A percentile compares a stretch with the other conserved stretches of the same genome.
phyloP scores from a whole-genome alignment of 129 eudicot genomes.

The Apium graveolens region DNA sequence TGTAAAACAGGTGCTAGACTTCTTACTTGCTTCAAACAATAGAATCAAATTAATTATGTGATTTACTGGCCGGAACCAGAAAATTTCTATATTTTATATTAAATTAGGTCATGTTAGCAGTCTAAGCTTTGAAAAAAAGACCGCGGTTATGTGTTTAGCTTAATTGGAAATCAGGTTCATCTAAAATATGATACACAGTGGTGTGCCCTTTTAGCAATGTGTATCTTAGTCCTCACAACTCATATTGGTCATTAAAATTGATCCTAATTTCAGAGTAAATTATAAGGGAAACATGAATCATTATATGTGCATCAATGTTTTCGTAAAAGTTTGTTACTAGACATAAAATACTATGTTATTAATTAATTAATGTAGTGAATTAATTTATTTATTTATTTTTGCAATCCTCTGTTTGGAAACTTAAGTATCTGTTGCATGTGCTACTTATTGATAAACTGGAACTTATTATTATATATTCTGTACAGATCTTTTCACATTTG shows the following conservation, averaged over 20 bases:
- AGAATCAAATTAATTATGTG: background rate
- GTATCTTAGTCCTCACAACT: background rate
- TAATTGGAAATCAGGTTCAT: background rate
- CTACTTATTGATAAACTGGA: background rate
- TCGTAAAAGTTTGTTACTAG: background rate
- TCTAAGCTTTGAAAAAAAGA: background rate
- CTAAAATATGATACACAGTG: background rate
- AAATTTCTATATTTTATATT: background rate
- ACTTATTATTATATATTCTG: slow-evolving; percentile 13
- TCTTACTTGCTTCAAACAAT: background rate
- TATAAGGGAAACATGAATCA: background rate
- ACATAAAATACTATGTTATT: background rate
- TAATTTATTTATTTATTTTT: background rate
- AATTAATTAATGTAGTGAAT: background rate
- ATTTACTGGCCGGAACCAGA: background rate
- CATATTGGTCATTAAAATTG: background rate
- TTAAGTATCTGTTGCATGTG: background rate
- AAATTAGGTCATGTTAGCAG: background rate
- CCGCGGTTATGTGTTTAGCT: background rate
- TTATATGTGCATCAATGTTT: background rate
- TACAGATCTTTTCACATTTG: slow-evolving; percentile 55
- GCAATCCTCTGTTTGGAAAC: background rate
- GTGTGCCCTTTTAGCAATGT: background rate
- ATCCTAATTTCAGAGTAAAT: background rate
- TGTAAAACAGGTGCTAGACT: background rate